A percentile compares a stretch with the other conserved stretches of the same genome.
These are phyloP conservation scores for Croton setiger DNA, from an alignment of 441 rosid genomes.

Conservation along the genomic window DNA sequence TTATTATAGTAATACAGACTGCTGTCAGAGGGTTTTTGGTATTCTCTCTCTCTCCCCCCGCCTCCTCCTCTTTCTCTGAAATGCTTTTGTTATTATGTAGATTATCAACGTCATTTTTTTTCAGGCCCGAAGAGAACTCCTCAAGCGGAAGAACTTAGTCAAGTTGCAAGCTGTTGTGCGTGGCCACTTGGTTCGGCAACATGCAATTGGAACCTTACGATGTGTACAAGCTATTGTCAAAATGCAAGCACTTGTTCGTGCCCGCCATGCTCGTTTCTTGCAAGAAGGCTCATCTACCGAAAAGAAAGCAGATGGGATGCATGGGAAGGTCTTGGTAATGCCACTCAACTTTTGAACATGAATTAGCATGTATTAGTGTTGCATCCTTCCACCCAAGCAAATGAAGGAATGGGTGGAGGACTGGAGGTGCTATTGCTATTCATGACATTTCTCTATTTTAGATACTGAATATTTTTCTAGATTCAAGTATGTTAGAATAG, in stretches of 20 bases:
- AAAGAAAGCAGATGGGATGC: constrained; percentile 22
- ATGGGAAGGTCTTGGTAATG: constrained; percentile 40
- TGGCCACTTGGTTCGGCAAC: constrained; percentile 84
- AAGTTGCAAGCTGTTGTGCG: constrained; percentile 93
- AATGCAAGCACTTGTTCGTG: constrained; percentile 85
- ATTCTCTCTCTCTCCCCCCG: constrained; percentile 24
- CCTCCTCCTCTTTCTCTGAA: background rate
- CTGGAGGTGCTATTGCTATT: background rate
- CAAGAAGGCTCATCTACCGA: constrained; percentile 23
- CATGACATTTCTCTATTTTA: background rate
- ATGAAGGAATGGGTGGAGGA: background rate
- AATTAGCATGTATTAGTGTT: constrained; percentile 4
- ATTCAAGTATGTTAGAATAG: background rate
- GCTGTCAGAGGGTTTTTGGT: constrained; percentile 66
- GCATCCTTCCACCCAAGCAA: background rate
- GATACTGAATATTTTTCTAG: background rate
- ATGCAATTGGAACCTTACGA: constrained; percentile 77
- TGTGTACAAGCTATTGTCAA: constrained; percentile 87
- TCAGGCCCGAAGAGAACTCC: constrained; percentile 64
- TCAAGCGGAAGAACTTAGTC: constrained; percentile 62
- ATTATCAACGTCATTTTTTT: constrained; percentile 19
- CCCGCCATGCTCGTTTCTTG: constrained; percentile 46
- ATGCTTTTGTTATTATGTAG: background rate
- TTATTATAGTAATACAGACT: constrained; percentile 53
- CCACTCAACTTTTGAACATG: constrained; percentile 24